Evolutionary conservation across 805 yeast species (phyloP).

Genomic region (Metschnikowia lachancei): DNA sequence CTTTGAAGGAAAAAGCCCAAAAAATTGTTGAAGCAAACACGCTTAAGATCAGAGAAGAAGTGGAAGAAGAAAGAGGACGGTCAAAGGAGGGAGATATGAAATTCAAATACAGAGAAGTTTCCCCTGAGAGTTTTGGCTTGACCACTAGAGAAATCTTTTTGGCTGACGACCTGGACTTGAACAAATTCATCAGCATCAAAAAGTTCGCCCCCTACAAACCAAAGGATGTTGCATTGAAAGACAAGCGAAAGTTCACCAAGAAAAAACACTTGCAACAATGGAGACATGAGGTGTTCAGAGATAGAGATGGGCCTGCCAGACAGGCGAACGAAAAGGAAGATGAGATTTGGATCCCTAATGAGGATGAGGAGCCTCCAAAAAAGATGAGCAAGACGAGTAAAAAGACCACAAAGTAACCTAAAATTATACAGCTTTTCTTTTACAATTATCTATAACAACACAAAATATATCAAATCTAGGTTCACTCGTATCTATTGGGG

Average conservation of each 20-base stretch:
- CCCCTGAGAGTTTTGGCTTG: constrained; percentile 90
- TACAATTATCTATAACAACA: background rate
- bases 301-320: constrained; percentile 48
- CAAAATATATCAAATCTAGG: background rate
- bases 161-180: constrained; percentile 85
- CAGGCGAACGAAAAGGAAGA: constrained; percentile 35
- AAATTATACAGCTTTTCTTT: no score
- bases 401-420: background rate
- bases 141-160: constrained; percentile 80
- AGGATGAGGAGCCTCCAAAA: constrained; percentile 15
- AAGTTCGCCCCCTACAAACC: constrained; percentile 92
- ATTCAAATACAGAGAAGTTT: constrained; percentile 89
- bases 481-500: constrained; percentile 23
- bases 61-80: constrained; percentile 59
- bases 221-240: constrained; percentile 66
- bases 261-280: constrained; percentile 81
- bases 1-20: constrained; percentile 66
- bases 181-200: constrained; percentile 82
- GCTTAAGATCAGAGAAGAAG: constrained; percentile 62
- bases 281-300: constrained; percentile 78
- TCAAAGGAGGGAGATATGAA: constrained; percentile 42
- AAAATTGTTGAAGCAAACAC: constrained; percentile 74
- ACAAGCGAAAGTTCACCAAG: constrained; percentile 80
- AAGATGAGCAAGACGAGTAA: constrained; percentile 8
- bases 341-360: constrained; percentile 39